phyloP scores from a whole-genome alignment of 441 rosid species.

The Brassica balearica region DNA sequence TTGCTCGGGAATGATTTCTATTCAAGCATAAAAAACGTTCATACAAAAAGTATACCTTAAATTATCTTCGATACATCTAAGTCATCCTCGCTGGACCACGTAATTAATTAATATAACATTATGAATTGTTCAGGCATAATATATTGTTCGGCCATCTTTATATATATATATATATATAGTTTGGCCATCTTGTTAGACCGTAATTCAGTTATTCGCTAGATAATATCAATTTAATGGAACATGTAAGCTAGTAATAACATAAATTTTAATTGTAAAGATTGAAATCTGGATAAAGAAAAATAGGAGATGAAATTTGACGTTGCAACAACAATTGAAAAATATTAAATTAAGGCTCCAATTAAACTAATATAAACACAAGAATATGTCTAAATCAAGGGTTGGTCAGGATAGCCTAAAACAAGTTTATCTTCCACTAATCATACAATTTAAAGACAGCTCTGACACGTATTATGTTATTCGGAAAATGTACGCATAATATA shows the following conservation, averaged over 20 bases:
- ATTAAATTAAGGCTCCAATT: conserved; percentile 14
- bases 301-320: conserved; percentile 17
- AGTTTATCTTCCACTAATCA: conserved; percentile 42
- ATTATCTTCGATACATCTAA: neutral
- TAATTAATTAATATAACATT: too few species aligned
- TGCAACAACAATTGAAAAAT: conserved; percentile 17
- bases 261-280: neutral
- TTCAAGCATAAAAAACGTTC: conserved; percentile 3
- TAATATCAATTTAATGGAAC: neutral
- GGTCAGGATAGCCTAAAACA: conserved; percentile 39
- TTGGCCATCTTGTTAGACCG: conserved; percentile 2
- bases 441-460: conserved; percentile 35
- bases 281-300: neutral
- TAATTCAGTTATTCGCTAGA: neutral
- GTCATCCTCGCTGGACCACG: too few species aligned
- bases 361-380: conserved; percentile 12
- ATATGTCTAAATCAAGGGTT: conserved; percentile 27
- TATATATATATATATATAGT: neutral
- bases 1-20: neutral
- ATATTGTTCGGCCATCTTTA: too few species aligned
- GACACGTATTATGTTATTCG: conserved; percentile 22
- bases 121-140: too few species aligned
- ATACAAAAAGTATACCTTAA: neutral
- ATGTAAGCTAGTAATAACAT: neutral
- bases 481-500: conserved; percentile 20